Base-by-base conservation (phyloP, 169 alveolate species). In the Ichthyophthirius multifiliis region DNA sequence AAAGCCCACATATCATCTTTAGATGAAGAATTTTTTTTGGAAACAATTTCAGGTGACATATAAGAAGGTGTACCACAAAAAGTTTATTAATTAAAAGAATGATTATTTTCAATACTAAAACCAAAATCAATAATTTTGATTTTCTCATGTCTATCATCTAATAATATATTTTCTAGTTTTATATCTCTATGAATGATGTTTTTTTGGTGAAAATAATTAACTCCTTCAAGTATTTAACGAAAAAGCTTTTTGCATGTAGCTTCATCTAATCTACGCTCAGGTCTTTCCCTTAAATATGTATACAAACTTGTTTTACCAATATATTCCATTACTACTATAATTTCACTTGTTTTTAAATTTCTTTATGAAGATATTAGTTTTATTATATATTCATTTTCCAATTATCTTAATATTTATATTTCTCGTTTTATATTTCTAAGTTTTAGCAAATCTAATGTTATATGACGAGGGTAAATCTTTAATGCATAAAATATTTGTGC, bases 41-140 rank as follows among this genome's bases (percentile, higher is more conserved):
- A 71, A 13, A 89, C 93, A 1, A 92, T 85, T 90, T 92, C 96
- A 10, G 96, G 96, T 18, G 96, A 91, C 96, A 92, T 92, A 47
- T 87, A 62, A 3, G 85, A 83, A 0, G 93, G 93, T 48, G 93
- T 88, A 4, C 93, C 93, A 75, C 93, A 88, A 71, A 83, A 88
- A 5, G 83, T 73, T 63, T 78, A 76, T 63, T 83, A 43, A 44
- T 75, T 76, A 9, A 65, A 45, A 18, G 63, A 83, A 65, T 80
- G 62, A n/a, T 83, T 75, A 10, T 74, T 73, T 23, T 76, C 41
- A 20, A 82, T 76, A 16, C 86, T 41, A 35, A 90, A 90, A 4
- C 96, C 96, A 63, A 91, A 91, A 48, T 90, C 95, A 13, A 90
- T 90, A 18, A 90, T 55, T 76, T 90, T 90, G 5, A 90, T 34